Evolutionary conservation across 202 grass and related monocot species (phyloP).

Genomic region (Cymbopogon flexuosus): DNA sequence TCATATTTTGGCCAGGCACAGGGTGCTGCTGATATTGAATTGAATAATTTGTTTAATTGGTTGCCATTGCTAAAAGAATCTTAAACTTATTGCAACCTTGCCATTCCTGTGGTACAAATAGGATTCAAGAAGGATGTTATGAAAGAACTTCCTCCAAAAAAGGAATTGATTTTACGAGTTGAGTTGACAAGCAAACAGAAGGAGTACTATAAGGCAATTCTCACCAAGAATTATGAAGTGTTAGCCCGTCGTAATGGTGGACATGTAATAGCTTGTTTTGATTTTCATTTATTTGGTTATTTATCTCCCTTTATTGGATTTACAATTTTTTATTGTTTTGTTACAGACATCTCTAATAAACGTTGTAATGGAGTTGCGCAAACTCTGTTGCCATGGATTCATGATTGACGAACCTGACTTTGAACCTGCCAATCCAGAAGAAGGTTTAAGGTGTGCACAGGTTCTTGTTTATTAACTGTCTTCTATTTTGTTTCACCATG

Average conservation of each 20-base stretch:
- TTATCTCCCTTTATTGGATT: constrained; percentile 6
- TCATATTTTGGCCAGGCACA: constrained; percentile 10
- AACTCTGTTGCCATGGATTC: constrained; percentile 98
- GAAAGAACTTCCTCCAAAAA: constrained; percentile 98
- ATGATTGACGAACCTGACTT: constrained; percentile 85
- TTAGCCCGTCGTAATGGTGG: constrained; percentile 83
- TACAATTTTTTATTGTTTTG: constrained; percentile 32
- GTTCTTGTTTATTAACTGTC: constrained; percentile 22
- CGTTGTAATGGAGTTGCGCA: constrained; percentile 99
- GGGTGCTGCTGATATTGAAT: constrained; percentile 20
- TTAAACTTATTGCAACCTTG: constrained; percentile 11
- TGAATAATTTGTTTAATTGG: constrained; percentile 25
- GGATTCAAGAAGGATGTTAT: constrained; percentile 99
- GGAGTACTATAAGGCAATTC: constrained; percentile 99
- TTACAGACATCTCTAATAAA: constrained; percentile 94
- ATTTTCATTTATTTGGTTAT: constrained; percentile 25
- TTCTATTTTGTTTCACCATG: constrained; percentile 15
- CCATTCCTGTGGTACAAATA: constrained; percentile 37
- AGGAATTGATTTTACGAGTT: constrained; percentile 95
- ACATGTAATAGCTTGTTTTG: constrained; percentile 61
- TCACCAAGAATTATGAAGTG: constrained; percentile 93
- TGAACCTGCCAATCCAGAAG: constrained; percentile 64
- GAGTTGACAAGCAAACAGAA: constrained; percentile 94
- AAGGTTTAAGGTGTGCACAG: constrained; percentile 78
- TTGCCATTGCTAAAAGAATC: background rate